These are phyloP conservation scores for Cladosporium sp. DNA, from an alignment of 2,329 filamentous ascomycete species.

Conservation along the genomic window DNA sequence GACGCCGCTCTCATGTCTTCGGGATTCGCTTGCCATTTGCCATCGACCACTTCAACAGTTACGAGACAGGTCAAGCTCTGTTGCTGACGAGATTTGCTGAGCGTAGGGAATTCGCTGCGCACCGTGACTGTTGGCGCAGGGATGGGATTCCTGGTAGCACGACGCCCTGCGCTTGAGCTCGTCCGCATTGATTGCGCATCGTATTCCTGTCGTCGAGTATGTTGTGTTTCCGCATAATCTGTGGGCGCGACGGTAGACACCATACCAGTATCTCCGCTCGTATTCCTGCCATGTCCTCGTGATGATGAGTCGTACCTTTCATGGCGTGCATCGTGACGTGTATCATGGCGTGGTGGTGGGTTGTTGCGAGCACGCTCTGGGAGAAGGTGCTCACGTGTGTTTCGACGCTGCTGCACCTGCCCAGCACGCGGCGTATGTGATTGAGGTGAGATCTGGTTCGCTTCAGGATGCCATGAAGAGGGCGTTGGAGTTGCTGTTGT, in stretches of 20 bases:
- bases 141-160: constrained; percentile 74
- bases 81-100: constrained; percentile 86
- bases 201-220: constrained; percentile 78
- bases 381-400: constrained; percentile 23
- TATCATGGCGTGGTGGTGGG: constrained; percentile 17
- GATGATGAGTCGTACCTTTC: constrained; percentile 20
- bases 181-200: constrained; percentile 96
- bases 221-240: constrained; percentile 71
- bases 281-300: constrained; percentile 55
- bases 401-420: constrained; percentile 13
- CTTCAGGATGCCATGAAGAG: constrained; percentile 53
- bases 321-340: constrained; percentile 14
- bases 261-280: constrained; percentile 63
- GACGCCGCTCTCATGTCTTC: constrained; percentile 65
- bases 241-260: constrained; percentile 59
- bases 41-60: constrained; percentile 88
- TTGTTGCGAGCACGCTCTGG: constrained; percentile 19
- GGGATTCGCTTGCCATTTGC: constrained; percentile 81
- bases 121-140: constrained; percentile 89
- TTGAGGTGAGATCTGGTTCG: not conserved
- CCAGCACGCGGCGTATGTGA: constrained; percentile 2
- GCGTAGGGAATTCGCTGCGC: constrained; percentile 92
- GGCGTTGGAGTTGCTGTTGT: constrained; percentile 55
- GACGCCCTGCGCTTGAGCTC: constrained; percentile 62
- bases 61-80: constrained; percentile 92